Percentiles rank a stretch among this genome's conserved stretches.
Evolutionary conservation across 73 alveolate species (phyloP).

Genomic region (Breviolum minutum): DNA sequence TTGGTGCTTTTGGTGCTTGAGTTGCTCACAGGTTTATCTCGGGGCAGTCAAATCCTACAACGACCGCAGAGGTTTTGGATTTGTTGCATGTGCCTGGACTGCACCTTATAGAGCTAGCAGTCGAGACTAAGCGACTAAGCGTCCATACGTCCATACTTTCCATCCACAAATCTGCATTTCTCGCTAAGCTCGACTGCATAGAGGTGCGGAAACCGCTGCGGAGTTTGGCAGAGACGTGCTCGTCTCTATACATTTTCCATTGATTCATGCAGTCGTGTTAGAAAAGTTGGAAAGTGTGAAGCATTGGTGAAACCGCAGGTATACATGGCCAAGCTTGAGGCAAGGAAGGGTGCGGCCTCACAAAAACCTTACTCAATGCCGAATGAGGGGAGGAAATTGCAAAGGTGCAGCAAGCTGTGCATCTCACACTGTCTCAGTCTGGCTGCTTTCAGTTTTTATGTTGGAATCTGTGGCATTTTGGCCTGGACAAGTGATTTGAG

Average conservation of each 20-base stretch:
- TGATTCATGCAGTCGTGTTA: no score
- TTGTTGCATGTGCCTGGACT: slow-evolving; percentile 71
- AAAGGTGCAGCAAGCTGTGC: background rate
- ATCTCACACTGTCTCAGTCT: background rate
- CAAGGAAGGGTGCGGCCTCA: background rate
- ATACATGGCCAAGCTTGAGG: slow-evolving; percentile 89
- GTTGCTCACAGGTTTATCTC: slow-evolving; percentile 30
- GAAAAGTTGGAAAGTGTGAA: background rate
- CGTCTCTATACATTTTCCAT: no score
- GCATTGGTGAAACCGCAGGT: slow-evolving; percentile 51
- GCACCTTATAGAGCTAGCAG: background rate
- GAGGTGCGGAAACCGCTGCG: slow-evolving; percentile 87
- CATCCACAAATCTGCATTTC: no score
- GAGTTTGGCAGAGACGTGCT: slow-evolving; percentile 83
- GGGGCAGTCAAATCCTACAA: slow-evolving; percentile 89
- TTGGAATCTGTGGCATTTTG: no score
- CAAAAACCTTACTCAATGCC: background rate
- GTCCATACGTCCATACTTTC: no score
- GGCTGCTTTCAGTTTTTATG: no score
- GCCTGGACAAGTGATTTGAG: no score
- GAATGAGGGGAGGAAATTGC: background rate
- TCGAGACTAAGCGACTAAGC: background rate
- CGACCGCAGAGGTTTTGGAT: slow-evolving; percentile 90
- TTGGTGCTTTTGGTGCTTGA: no score
- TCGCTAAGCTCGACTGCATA: slow-evolving; percentile 6